These are phyloP conservation scores for Pythium chondricola DNA, from an alignment of 352 stramenopile genomes.

Conservation along the genomic window DNA sequence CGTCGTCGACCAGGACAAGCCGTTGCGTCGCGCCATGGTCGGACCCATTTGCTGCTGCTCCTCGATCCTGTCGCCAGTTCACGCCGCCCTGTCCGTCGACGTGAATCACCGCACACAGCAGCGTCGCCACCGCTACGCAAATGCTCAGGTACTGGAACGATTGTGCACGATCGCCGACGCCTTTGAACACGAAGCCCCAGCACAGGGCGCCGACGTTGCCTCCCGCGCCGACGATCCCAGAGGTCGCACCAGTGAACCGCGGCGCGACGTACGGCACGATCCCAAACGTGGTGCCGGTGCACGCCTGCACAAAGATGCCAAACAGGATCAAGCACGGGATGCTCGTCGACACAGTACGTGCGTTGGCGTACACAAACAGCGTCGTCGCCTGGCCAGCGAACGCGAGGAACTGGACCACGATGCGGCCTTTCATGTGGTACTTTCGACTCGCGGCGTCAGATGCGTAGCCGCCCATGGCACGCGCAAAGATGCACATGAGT, in stretches of 20 bases:
- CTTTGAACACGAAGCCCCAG: conserved; percentile 46
- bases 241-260: conserved; percentile 33
- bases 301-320: conserved; percentile 84
- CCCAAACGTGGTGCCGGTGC: conserved; percentile 40
- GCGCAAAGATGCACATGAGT: conserved; percentile 91
- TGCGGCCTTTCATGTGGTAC: conserved; percentile 84
- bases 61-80: too few species aligned
- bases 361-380: conserved; percentile 82
- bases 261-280: conserved; percentile 57
- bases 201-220: conserved; percentile 41
- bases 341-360: conserved; percentile 28
- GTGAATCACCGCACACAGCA: too few species aligned
- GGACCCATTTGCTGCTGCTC: too few species aligned
- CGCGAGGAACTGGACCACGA: conserved; percentile 65
- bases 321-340: conserved; percentile 87
- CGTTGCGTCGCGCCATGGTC: too few species aligned
- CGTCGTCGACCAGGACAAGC: too few species aligned
- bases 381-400: conserved; percentile 71
- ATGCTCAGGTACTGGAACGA: conserved; percentile 41
- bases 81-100: too few species aligned
- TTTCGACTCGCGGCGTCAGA: conserved; percentile 74
- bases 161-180: conserved; percentile 19
- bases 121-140: too few species aligned
- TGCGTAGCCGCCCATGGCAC: conserved; percentile 76
- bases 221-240: conserved; percentile 45